Conservation (phyloP, 2,329 filamentous ascomycete genomes). For the Penicillium crustosum region DNA sequence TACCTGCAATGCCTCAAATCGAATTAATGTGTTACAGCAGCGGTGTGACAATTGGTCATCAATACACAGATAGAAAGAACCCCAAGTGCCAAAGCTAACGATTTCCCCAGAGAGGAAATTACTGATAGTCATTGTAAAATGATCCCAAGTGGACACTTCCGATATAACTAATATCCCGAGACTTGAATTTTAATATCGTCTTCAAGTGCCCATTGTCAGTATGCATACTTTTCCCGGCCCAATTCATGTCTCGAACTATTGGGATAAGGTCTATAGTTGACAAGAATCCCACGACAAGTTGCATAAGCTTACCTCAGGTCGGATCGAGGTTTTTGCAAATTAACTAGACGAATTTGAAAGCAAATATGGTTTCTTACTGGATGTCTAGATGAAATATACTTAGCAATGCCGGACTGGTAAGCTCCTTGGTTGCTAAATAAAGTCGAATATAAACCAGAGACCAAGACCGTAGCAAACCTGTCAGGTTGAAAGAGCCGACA, state of each 20-base stretch:
- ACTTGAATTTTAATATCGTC: neutral
- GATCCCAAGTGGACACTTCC: neutral
- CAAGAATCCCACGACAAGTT: too few relatives aligned
- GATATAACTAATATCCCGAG: neutral
- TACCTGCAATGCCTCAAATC: neutral
- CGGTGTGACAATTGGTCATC: neutral
- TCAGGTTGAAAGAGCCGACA: too few relatives aligned
- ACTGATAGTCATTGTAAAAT: neutral
- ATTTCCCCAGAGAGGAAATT: too few relatives aligned
- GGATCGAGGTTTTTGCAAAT: neutral
- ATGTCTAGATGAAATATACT: neutral
- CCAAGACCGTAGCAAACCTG: neutral
- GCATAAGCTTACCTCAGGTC: conserved; percentile 6
- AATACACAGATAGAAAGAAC: neutral
- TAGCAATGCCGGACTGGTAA: neutral
- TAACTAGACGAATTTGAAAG: conserved; percentile 4
- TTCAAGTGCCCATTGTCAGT: neutral
- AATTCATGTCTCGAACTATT: neutral
- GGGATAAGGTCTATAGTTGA: neutral
- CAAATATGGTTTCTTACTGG: neutral
- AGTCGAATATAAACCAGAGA: neutral
- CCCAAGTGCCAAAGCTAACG: neutral
- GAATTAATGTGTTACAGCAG: neutral
- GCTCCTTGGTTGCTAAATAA: neutral
- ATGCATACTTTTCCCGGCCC: neutral